Evolutionary conservation across 2,329 filamentous ascomycete genomes (phyloP), one percentile per base, ranked within the genome.

Genomic region (Periconia sp.): DNA sequence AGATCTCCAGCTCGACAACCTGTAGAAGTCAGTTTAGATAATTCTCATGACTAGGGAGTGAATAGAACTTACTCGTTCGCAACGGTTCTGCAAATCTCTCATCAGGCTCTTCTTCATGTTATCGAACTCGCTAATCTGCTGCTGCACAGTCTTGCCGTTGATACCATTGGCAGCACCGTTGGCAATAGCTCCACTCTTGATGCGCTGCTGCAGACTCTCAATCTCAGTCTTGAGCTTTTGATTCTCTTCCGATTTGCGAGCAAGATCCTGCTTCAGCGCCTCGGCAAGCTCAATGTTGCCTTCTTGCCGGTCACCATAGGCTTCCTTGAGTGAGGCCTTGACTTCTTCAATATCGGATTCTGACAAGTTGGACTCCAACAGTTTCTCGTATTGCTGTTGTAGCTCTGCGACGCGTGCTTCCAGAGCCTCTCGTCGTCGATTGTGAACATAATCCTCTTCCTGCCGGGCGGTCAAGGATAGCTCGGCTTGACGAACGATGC

Each of bases 71-170:
- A 77, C 92, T 62, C 94, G 88, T 80, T 99, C 94, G 76, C 94
- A 99, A 57, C 94, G 89, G 80, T 99, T 97, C 77, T 99, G 94
- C 61, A 99, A 81, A 76, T 99, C 94, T 53, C 94, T 90, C 94
- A 99, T 99, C 63, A 99, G 82, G 62, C 90, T 96, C 85, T 99
- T 99, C 86, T 99, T 99, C 92, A 99, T 99, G 55, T 91, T 90
- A 75, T 99, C 94, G 66, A 99, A 99, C 73, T 99, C 94, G 54
- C 93, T 91, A 75, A 99, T 96, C 78, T 97, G 94, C 78, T 99
- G 93, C 73, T 96, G 92, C 43, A 97, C 85, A 13, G 91, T 95
- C 82, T 96, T 96, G 81, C 89, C 89, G 66, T 90, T 91, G 57
- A 74, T 74, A 70, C 88, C 76, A 48, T 80, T 77, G 2, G 77